These are phyloP conservation scores for Mycena galericulata DNA, from an alignment of 768 basidiomycete species.

Conservation along the genomic window DNA sequence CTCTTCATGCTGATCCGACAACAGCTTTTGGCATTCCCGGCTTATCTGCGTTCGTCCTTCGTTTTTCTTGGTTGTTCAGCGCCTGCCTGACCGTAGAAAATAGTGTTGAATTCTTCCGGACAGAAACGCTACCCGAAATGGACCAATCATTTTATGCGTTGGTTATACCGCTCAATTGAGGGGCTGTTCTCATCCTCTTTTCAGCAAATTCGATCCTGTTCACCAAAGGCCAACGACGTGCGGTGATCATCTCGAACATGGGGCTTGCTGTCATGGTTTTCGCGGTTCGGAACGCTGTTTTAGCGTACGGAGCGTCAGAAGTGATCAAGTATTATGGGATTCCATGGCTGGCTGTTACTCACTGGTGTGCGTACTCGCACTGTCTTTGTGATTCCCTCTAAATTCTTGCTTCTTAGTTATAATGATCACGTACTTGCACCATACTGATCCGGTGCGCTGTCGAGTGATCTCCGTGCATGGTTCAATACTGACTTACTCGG, in stretches of 20 bases:
- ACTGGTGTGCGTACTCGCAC: constrained; percentile 26
- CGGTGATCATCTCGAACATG: constrained; percentile 52
- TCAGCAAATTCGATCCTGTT: constrained; percentile 54
- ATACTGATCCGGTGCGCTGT: constrained; percentile 61
- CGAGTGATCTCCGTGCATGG: background rate
- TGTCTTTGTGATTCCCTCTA: background rate
- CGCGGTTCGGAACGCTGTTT: constrained; percentile 38
- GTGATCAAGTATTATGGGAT: constrained; percentile 44
- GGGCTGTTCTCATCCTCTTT: background rate
- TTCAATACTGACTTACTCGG: background rate
- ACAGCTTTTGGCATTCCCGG: constrained; percentile 57
- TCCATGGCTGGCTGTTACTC: constrained; percentile 31
- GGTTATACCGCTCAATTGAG: background rate
- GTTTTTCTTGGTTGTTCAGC: constrained; percentile 24
- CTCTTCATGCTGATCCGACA: constrained; percentile 53
- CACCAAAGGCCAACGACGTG: constrained; percentile 46
- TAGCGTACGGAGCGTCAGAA: constrained; percentile 38
- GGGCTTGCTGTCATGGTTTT: constrained; percentile 48
- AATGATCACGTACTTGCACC: constrained; percentile 69
- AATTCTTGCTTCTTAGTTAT: constrained; percentile 39
- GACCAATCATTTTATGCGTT: constrained; percentile 57
- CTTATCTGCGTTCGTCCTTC: constrained; percentile 50
- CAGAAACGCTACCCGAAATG: constrained; percentile 51
- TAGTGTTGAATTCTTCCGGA: constrained; percentile 53
- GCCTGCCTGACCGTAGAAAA: constrained; percentile 14